Evolutionary conservation across 2,329 filamentous ascomycete species (phyloP), one percentile per base, ranked within the genome.

Genomic region (Talaromyces sp.): DNA sequence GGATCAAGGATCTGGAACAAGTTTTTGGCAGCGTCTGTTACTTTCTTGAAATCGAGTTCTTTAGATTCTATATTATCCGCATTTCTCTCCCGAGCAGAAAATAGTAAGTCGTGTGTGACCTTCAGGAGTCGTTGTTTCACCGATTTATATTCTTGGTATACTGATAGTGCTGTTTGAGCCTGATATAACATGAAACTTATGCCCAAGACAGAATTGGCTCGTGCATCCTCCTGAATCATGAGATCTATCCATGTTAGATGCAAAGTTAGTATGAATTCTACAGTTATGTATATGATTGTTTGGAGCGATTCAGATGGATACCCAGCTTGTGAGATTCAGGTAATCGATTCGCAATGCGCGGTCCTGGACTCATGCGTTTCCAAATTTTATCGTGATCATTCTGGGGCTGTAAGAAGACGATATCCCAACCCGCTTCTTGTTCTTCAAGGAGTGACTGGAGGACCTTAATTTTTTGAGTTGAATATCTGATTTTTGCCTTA

Each of bases 361-460:
- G 37, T 43, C 47, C 60, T 2, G 60, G 60, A 13, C 35, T 31
- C 7, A 17, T 17, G 17, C 13, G 10, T 13, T 54, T 62, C 60
- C 47, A 62, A 9, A 62, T 47, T 33, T 62, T 47, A 13, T 62
- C 60, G 31, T 62, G 33, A 31, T 62, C 60, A 62, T 62, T 54
- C 39, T 43, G 60, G 15, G 31, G 39, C 17, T 62, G 60, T 19
- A 54, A 27, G 22, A 62, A 54, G 60, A 62, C 31, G 15, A 62
- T 62, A 37, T 62, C 60, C 60, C 60, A 62, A 19, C 60, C 60
- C 43, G 35, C 60, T 43, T 13, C 35, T 43, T 62, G 47, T 22
- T 62, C 60, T 7, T 39, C 45, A 39, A 62, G 60, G 25, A 62
- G 60, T 19, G 22, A 62, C 19, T 62, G 22, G 39, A 62, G 60